These are phyloP conservation scores for Bolboschoenoplectus hybrid DNA, from an alignment of 202 grass and related monocot species.

Conservation along the genomic window DNA sequence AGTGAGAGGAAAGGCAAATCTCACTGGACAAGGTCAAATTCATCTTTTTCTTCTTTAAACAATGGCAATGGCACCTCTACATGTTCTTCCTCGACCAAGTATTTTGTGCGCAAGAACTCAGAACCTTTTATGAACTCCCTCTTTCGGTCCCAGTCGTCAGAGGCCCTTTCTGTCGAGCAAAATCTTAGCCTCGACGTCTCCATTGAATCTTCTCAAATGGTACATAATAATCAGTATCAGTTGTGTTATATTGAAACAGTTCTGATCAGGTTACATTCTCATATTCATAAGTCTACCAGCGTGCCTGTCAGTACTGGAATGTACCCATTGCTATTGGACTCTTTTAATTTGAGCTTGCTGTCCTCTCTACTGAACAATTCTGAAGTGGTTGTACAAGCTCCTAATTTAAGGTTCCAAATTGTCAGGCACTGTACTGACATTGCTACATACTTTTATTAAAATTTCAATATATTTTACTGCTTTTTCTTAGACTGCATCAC, in stretches of 20 bases:
- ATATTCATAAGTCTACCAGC: not conserved
- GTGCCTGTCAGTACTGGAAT: not conserved
- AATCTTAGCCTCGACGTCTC: conserved; percentile 60
- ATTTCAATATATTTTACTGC: not conserved
- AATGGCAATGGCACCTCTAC: conserved; percentile 55
- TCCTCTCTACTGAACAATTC: not conserved
- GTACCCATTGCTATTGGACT: not conserved
- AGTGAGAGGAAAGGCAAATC: conserved; percentile 65
- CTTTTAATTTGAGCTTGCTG: not conserved
- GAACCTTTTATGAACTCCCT: conserved; percentile 80
- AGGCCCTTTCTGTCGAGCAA: conserved; percentile 63
- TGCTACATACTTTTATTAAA: conserved; percentile 10
- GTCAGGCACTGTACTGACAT: not conserved
- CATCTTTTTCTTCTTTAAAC: conserved; percentile 56
- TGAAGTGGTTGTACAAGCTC: not conserved
- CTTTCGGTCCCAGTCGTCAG: conserved; percentile 67
- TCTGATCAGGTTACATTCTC: not conserved
- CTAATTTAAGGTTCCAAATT: not conserved
- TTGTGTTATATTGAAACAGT: not conserved
- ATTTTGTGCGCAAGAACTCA: conserved; percentile 64
- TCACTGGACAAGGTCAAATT: conserved; percentile 41
- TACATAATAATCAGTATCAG: conserved; percentile 49
- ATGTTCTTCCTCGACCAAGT: conserved; percentile 46
- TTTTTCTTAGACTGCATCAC: conserved; percentile 58
- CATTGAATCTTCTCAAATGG: conserved; percentile 61